Conservation (phyloP, 768 basidiomycete genomes). For the Suillus alpinus region DNA sequence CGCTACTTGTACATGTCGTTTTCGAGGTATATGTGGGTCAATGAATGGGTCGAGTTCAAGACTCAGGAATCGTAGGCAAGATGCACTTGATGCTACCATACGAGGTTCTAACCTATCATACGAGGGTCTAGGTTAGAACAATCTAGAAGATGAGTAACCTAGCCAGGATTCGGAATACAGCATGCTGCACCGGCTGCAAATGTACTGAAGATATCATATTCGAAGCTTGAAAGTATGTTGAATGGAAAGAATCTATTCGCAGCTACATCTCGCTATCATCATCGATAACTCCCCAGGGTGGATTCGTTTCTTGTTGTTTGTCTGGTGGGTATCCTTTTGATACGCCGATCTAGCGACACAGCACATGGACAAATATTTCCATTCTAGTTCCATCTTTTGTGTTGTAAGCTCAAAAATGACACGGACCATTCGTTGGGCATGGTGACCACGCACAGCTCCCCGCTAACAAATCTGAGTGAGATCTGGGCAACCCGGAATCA, state of each 20-base stretch:
- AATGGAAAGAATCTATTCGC: not conserved
- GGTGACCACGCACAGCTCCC: too few relatives aligned
- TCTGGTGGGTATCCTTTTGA: too few relatives aligned
- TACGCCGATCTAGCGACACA: too few relatives aligned
- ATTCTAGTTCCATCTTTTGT: too few relatives aligned
- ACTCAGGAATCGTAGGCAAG: not conserved
- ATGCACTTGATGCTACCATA: not conserved
- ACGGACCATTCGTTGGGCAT: too few relatives aligned
- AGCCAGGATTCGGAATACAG: not conserved
- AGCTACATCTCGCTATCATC: not conserved
- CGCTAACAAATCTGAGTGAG: too few relatives aligned
- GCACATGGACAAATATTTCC: too few relatives aligned
- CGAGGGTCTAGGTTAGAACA: not conserved
- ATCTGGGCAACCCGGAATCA: too few relatives aligned
- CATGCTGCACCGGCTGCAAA: not conserved
- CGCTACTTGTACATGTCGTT: slow-evolving; percentile 79
- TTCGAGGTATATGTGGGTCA: slow-evolving; percentile 92
- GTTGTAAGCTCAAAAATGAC: too few relatives aligned
- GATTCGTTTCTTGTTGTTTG: too few relatives aligned
- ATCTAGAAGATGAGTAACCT: not conserved
- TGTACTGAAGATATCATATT: not conserved
- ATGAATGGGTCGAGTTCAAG: slow-evolving; percentile 65
- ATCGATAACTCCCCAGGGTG: too few relatives aligned
- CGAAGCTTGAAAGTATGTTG: not conserved
- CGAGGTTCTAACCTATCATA: too few relatives aligned